Evolutionary conservation across 306 rosid species (phyloP).

Genomic region (Quillaja saponaria): DNA sequence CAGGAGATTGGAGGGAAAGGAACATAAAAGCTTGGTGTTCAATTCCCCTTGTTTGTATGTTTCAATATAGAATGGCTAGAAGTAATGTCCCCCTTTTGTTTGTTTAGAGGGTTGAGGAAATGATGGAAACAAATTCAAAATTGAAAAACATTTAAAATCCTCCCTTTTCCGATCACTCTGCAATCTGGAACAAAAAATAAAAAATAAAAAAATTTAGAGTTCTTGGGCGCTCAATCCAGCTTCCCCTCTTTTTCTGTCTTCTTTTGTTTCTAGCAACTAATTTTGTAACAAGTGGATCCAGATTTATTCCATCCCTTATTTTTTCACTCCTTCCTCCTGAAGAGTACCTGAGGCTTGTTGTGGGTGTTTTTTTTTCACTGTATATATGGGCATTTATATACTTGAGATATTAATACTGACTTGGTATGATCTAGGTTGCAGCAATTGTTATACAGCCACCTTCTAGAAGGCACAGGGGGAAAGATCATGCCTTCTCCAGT

Average conservation of each 20-base stretch:
- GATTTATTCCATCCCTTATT: neutral
- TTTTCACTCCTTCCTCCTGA: neutral
- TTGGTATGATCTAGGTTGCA: conserved; percentile 57
- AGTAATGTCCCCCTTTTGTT: too few species aligned
- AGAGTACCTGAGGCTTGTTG: neutral
- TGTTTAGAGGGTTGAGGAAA: too few species aligned
- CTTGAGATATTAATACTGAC: conserved; percentile 12
- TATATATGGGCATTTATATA: neutral
- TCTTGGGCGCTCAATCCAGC: too few species aligned
- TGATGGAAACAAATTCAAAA: too few species aligned
- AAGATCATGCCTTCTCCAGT: conserved; percentile 72
- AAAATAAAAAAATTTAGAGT: too few species aligned
- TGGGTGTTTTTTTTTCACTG: neutral
- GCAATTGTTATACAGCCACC: conserved; percentile 92
- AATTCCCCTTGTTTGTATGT: too few species aligned
- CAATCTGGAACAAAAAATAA: too few species aligned
- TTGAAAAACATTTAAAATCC: too few species aligned
- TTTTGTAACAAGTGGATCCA: neutral
- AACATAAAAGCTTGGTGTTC: too few species aligned
- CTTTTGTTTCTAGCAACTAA: neutral
- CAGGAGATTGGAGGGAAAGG: neutral
- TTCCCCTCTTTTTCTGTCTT: too few species aligned
- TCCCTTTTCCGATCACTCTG: too few species aligned
- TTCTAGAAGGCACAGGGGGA: conserved; percentile 78
- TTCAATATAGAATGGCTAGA: too few species aligned